A percentile compares a stretch with the other conserved stretches of the same genome.
Conservation (phyloP, 2,329 filamentous ascomycete species). For the Mycocentrospora acerina region DNA sequence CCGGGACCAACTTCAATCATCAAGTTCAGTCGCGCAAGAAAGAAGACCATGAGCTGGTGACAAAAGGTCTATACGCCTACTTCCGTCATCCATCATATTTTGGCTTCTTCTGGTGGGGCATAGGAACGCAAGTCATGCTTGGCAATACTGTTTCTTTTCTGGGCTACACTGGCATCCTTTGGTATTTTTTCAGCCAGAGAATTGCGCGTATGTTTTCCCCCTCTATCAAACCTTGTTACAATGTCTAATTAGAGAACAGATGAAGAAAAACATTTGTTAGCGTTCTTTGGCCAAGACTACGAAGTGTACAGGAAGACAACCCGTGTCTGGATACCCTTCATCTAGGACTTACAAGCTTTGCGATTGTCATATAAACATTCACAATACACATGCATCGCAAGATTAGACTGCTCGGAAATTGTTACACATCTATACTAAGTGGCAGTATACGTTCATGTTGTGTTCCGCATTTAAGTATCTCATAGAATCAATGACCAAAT, state of each 20-base stretch:
- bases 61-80: constrained; percentile 72
- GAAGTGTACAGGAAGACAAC: constrained; percentile 70
- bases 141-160: constrained; percentile 80
- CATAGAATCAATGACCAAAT: no score
- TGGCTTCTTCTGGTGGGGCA: constrained; percentile 96
- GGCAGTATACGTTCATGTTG: no score
- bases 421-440: no score
- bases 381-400: no score
- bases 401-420: no score
- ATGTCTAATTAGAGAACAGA: constrained; percentile 43
- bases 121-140: constrained; percentile 90
- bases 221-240: neutral
- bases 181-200: constrained; percentile 77
- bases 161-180: constrained; percentile 73
- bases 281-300: constrained; percentile 86
- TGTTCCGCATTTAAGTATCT: no score
- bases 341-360: constrained; percentile 36
- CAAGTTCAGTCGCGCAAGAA: constrained; percentile 70
- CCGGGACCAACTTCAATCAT: constrained; percentile 88
- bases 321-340: constrained; percentile 78
- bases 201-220: constrained; percentile 59
- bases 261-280: constrained; percentile 76
- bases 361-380: no score
- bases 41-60: constrained; percentile 78
- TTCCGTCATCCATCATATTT: constrained; percentile 92